These are phyloP conservation scores for Russula earlei DNA, from an alignment of 768 basidiomycete species.

Conservation along the genomic window DNA sequence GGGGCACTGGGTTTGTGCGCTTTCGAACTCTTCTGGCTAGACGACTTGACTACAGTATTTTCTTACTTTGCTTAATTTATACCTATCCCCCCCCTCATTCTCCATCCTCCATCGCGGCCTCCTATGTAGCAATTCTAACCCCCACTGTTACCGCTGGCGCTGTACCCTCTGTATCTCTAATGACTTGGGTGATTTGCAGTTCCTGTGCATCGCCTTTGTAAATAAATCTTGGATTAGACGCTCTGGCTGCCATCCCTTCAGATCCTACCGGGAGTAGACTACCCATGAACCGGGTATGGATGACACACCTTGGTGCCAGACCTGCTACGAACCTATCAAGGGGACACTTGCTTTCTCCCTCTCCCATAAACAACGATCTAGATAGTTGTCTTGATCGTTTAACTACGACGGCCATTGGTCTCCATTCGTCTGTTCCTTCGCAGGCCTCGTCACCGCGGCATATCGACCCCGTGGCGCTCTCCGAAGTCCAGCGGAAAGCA, in stretches of 20 bases:
- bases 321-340: too few relatives aligned
- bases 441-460: too few relatives aligned
- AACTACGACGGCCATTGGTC: too few relatives aligned
- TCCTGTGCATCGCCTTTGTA: not conserved
- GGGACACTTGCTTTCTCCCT: too few relatives aligned
- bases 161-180: slow-evolving; percentile 9
- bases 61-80: slow-evolving; percentile 14
- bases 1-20: not conserved
- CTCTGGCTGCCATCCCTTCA: not conserved
- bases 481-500: too few relatives aligned
- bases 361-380: too few relatives aligned
- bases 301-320: too few relatives aligned
- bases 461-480: too few relatives aligned
- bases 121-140: slow-evolving; percentile 3
- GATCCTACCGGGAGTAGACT: not conserved
- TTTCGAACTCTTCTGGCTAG: not conserved
- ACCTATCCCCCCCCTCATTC: slow-evolving; percentile 4
- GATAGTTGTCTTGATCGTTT: too few relatives aligned
- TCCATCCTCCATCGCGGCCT: not conserved
- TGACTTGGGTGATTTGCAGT: not conserved
- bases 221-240: not conserved
- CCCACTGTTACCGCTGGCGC: not conserved
- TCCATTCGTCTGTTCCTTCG: too few relatives aligned
- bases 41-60: too few relatives aligned
- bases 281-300: too few relatives aligned